These are phyloP conservation scores for Rhizophora apiculata DNA, from an alignment of 345 rosid genomes.

Conservation along the genomic window DNA sequence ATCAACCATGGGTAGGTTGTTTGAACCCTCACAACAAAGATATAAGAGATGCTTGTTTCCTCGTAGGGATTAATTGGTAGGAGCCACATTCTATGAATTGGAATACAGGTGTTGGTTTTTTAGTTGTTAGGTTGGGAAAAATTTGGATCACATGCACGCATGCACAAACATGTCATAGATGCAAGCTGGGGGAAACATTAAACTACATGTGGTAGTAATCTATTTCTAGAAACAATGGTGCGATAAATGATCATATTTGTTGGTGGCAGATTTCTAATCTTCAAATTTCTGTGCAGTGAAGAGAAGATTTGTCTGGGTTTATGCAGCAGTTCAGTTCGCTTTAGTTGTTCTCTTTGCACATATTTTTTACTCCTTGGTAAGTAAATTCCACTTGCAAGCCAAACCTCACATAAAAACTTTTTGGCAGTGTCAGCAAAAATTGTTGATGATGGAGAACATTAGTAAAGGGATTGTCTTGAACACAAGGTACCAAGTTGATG, in stretches of 20 bases:
- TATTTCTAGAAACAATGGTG: neutral
- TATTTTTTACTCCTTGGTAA: slow-evolving; percentile 80
- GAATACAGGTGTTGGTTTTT: neutral
- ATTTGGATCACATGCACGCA: no score
- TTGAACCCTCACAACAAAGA: neutral
- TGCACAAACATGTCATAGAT: no score
- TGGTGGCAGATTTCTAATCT: neutral
- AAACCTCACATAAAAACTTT: no score
- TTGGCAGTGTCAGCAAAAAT: no score
- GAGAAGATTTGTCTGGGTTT: slow-evolving; percentile 86
- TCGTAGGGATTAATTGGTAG: neutral
- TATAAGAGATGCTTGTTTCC: neutral
- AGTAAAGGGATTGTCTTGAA: no score
- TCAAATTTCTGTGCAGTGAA: slow-evolving; percentile 45
- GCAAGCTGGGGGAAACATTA: no score
- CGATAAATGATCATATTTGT: neutral
- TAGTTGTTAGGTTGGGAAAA: no score
- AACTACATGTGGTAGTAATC: no score
- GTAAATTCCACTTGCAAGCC: slow-evolving; percentile 10
- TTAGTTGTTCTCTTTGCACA: slow-evolving; percentile 83
- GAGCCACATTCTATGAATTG: neutral
- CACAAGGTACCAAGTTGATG: no score
- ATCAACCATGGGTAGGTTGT: slow-evolving; percentile 83
- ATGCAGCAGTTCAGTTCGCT: slow-evolving; percentile 76
- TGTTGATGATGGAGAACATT: no score